These are phyloP conservation scores for Sporothrix dimorphospora DNA, from an alignment of 2,329 filamentous ascomycete genomes.

Conservation along the genomic window DNA sequence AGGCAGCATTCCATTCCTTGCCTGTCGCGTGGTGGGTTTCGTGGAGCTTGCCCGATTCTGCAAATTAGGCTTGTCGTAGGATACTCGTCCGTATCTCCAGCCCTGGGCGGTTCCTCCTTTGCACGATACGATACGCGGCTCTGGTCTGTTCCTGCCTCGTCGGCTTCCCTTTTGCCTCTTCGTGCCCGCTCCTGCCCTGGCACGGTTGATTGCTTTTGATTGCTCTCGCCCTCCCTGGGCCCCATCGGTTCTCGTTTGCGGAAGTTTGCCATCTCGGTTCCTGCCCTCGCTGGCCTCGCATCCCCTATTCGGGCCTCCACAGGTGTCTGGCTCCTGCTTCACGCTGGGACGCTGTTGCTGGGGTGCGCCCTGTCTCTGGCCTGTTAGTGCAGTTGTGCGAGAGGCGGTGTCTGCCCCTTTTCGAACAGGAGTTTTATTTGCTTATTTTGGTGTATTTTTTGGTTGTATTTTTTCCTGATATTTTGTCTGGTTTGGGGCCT, in stretches of 20 bases:
- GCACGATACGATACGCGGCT: not conserved
- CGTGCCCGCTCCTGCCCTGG: not conserved
- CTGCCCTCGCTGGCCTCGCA: slow-evolving; percentile 2
- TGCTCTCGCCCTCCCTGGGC: slow-evolving; percentile 14
- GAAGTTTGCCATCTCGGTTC: slow-evolving; percentile 2
- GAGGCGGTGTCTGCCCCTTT: slow-evolving; percentile 3
- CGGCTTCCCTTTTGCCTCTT: not conserved
- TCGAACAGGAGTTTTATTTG: not conserved
- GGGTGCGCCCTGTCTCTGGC: not conserved
- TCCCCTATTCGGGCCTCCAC: slow-evolving; percentile 29
- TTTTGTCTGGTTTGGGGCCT: slow-evolving; percentile 2
- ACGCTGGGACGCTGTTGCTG: slow-evolving; percentile 27
- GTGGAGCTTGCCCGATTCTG: slow-evolving; percentile 23
- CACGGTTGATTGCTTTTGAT: not conserved
- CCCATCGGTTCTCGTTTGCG: slow-evolving; percentile 10
- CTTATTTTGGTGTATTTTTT: not conserved
- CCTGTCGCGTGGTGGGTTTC: not conserved
- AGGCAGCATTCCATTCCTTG: slow-evolving; percentile 8
- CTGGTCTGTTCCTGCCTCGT: slow-evolving; percentile 1
- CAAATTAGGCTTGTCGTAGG: not conserved
- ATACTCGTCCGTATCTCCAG: not conserved
- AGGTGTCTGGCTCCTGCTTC: slow-evolving; percentile 7
- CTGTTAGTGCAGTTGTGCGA: not conserved
- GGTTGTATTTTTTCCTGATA: not conserved
- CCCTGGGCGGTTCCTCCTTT: not conserved